Conservation (phyloP, 768 basidiomycete species). For the Daedaleopsis nitida region DNA sequence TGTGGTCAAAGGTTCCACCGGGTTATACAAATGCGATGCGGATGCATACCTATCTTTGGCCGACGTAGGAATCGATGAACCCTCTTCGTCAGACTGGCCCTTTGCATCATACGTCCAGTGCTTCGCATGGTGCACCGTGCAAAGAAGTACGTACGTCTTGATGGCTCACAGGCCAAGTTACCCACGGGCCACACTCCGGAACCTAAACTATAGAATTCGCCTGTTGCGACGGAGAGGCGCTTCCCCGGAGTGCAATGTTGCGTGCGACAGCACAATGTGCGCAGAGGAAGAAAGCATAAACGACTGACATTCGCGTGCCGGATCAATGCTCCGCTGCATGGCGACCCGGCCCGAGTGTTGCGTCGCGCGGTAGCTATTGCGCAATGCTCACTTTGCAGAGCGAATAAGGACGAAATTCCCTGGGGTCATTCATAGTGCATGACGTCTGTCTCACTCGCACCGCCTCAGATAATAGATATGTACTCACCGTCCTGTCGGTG, state of each 20-base stretch:
- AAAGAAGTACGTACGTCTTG: neutral
- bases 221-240: neutral
- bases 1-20: no score
- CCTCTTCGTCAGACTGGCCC: neutral
- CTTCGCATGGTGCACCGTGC: neutral
- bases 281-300: no score
- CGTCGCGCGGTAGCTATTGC: no score
- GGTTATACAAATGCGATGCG: neutral
- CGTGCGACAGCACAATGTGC: neutral
- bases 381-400: neutral
- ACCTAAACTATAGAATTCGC: neutral
- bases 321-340: no score
- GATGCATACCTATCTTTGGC: neutral
- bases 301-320: no score
- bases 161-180: neutral
- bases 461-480: neutral
- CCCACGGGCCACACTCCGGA: neutral
- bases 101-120: neutral
- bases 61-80: neutral
- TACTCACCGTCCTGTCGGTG: neutral
- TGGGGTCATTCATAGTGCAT: neutral
- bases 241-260: neutral
- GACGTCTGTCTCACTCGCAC: neutral
- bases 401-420: neutral
- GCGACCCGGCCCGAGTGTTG: no score